phyloP scores from a whole-genome alignment of 2,329 filamentous ascomycete species.

The Chaetomium sp. region DNA sequence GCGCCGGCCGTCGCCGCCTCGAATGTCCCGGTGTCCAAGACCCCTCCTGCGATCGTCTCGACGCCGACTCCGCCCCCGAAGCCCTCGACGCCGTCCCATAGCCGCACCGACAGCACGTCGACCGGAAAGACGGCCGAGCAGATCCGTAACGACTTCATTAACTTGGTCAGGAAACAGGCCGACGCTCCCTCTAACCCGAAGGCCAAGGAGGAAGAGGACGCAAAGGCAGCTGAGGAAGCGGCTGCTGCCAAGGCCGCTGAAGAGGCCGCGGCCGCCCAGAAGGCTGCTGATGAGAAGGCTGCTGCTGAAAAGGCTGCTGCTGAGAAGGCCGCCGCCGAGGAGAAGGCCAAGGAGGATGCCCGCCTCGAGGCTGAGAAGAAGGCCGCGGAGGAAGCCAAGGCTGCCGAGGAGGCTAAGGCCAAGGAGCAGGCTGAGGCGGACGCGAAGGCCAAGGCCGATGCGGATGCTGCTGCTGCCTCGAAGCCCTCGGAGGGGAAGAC shows the following conservation, averaged over 20 bases:
- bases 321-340: slow-evolving; percentile 26
- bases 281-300: slow-evolving; percentile 27
- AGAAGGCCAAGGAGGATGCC: slow-evolving; percentile 30
- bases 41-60: slow-evolving; percentile 65
- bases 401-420: slow-evolving; percentile 28
- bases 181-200: slow-evolving; percentile 27
- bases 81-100: slow-evolving; percentile 60
- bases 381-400: slow-evolving; percentile 21
- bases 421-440: slow-evolving; percentile 28
- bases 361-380: slow-evolving; percentile 18
- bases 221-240: slow-evolving; percentile 23
- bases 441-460: slow-evolving; percentile 27
- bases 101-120: slow-evolving; percentile 62
- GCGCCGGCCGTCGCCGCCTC: slow-evolving; percentile 52
- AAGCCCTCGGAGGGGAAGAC: slow-evolving; percentile 27
- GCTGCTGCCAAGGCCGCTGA: slow-evolving; percentile 27
- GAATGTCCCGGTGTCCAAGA: slow-evolving; percentile 51
- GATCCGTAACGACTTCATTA: slow-evolving; percentile 74
- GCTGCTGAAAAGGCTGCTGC: slow-evolving; percentile 21
- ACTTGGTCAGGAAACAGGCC: slow-evolving; percentile 61
- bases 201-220: slow-evolving; percentile 17
- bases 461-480: slow-evolving; percentile 28
- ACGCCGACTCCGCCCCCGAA: slow-evolving; percentile 77
- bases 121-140: slow-evolving; percentile 70
- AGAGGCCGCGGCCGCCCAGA: slow-evolving; percentile 30